These are phyloP conservation scores for Melampsora occidentalis DNA, from an alignment of 1,284 basidiomycete genomes.

Conservation along the genomic window DNA sequence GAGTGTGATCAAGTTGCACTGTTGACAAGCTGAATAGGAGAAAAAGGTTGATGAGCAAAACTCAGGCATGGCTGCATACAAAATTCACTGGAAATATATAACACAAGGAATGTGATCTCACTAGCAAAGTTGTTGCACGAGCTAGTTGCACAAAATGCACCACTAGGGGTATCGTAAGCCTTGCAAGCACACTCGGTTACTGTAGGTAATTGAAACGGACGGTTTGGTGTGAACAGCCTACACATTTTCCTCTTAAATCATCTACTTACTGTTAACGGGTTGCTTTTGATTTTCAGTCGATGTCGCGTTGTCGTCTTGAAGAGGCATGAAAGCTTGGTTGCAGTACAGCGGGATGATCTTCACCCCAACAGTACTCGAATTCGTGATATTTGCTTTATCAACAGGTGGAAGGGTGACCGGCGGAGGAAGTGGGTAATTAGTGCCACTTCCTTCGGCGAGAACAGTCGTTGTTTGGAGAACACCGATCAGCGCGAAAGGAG, in stretches of 20 bases:
- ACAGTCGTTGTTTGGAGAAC: not conserved
- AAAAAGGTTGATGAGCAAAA: not conserved
- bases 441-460: not conserved
- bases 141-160: not conserved
- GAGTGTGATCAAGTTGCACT: not conserved
- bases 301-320: not conserved
- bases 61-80: no score
- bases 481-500: not conserved
- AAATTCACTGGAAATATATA: no score
- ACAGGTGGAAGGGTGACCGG: not conserved
- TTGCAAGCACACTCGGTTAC: slow-evolving; percentile 1
- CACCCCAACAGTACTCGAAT: not conserved
- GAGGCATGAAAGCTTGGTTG: not conserved
- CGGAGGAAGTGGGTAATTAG: not conserved
- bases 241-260: not conserved
- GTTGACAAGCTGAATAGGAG: not conserved
- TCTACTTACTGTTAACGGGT: not conserved
- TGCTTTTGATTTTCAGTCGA: not conserved
- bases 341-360: slow-evolving; percentile 1
- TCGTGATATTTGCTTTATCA: not conserved
- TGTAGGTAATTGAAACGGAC: not conserved
- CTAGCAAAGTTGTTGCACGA: not conserved
- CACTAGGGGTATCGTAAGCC: not conserved
- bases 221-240: not conserved
- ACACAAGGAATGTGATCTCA: not conserved